Conservation (phyloP, 345 rosid genomes). For the Linum trigynum region DNA sequence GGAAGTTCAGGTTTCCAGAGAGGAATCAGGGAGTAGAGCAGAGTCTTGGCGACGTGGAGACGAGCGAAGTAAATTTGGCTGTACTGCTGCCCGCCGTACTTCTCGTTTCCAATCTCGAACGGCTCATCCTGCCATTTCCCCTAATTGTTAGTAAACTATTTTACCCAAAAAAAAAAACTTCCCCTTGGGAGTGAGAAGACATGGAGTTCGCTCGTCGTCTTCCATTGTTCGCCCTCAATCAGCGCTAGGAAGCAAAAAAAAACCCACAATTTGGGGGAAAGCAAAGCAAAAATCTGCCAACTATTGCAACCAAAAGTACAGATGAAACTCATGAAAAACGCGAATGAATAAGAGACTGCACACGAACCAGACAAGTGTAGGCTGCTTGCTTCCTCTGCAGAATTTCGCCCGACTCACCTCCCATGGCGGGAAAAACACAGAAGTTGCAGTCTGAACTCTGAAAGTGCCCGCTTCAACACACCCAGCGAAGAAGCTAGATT, state of each 20-base stretch:
- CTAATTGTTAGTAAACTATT: not conserved
- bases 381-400: conserved; percentile 50
- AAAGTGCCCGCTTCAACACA: conserved; percentile 1
- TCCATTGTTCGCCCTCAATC: too few species aligned
- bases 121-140: conserved; percentile 53
- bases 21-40: conserved; percentile 70
- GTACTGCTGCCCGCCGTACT: conserved; percentile 82
- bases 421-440: conserved; percentile 24
- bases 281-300: not conserved
- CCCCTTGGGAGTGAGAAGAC: not conserved
- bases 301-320: not conserved
- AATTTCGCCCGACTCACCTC: conserved; percentile 32
- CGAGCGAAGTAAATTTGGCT: conserved; percentile 90
- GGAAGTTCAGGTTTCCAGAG: conserved; percentile 67
- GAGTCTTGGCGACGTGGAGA: conserved; percentile 65
- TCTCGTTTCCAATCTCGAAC: conserved; percentile 59
- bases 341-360: not conserved
- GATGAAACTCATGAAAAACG: not conserved
- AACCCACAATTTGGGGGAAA: not conserved
- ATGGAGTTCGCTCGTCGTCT: not conserved
- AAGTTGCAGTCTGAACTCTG: not conserved
- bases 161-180: not conserved
- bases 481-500: too few species aligned
- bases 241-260: too few species aligned
- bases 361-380: conserved; percentile 38